Percentiles rank a stretch among this genome's conserved stretches.
phyloP scores from a whole-genome alignment of 2,329 filamentous ascomycete species.

The Epichloe uncinata region DNA sequence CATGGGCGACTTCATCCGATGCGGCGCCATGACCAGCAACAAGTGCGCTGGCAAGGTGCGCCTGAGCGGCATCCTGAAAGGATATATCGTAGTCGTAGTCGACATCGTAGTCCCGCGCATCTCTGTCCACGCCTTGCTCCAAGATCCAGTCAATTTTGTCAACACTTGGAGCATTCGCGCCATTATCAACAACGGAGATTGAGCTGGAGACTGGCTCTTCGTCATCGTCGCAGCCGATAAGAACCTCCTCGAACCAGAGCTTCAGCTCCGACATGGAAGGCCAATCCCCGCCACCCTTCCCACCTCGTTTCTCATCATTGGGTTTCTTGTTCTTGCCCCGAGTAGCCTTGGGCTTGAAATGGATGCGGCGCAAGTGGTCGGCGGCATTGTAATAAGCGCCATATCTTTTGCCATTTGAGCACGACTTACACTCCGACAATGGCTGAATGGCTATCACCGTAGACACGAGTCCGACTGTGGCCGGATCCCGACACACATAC shows the following conservation, averaged over 20 bases:
- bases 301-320: constrained; percentile 36
- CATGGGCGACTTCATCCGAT: background rate
- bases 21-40: background rate
- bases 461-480: constrained; percentile 22
- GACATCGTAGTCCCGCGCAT: background rate
- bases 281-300: constrained; percentile 40
- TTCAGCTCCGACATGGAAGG: constrained; percentile 44
- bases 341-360: constrained; percentile 58
- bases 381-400: constrained; percentile 91
- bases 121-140: background rate
- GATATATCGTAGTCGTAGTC: background rate
- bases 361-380: constrained; percentile 73
- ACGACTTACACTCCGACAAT: constrained; percentile 73
- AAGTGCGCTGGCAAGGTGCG: background rate
- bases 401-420: constrained; percentile 63
- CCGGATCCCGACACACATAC: constrained; percentile 45
- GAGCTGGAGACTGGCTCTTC: constrained; percentile 8
- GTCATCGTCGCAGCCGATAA: constrained; percentile 28
- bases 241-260: constrained; percentile 39
- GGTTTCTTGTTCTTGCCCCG: constrained; percentile 29
- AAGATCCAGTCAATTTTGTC: background rate
- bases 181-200: constrained; percentile 15
- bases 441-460: constrained; percentile 44
- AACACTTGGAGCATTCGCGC: constrained; percentile 7
- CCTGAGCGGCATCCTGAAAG: background rate